phyloP scores from a whole-genome alignment of 805 yeast genomes.

The Limtongia smithiae region DNA sequence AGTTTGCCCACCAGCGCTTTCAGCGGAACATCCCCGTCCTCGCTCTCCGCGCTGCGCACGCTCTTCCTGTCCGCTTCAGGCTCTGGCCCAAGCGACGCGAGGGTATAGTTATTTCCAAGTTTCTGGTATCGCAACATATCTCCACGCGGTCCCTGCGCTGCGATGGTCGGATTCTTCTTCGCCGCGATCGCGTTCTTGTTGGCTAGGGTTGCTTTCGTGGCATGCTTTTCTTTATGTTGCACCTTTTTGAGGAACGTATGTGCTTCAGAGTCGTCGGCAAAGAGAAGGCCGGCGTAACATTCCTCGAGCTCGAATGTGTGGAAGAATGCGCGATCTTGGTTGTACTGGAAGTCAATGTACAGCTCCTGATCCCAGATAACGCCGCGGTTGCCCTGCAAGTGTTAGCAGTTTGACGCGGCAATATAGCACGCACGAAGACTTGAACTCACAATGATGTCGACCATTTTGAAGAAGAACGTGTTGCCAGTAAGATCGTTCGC shows the following conservation, averaged over 20 bases:
- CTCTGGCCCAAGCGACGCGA: conserved; percentile 39
- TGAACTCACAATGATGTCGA: conserved; percentile 54
- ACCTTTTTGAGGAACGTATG: conserved; percentile 79
- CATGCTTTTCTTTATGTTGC: conserved; percentile 70
- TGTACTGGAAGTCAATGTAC: conserved; percentile 79
- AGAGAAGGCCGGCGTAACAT: conserved; percentile 78
- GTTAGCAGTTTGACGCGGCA: not conserved
- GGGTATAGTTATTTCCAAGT: conserved; percentile 24
- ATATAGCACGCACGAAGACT: not conserved
- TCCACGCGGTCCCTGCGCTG: conserved; percentile 63
- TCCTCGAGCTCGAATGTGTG: conserved; percentile 93
- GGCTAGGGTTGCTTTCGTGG: conserved; percentile 75
- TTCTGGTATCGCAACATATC: conserved; percentile 25
- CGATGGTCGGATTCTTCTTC: conserved; percentile 47
- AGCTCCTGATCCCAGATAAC: conserved; percentile 97
- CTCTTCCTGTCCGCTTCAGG: conserved; percentile 21
- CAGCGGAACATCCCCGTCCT: conserved; percentile 56
- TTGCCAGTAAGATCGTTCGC: conserved; percentile 94
- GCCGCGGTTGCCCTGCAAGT: conserved; percentile 62
- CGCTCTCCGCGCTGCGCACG: conserved; percentile 34
- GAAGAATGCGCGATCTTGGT: conserved; percentile 92
- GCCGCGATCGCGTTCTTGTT: conserved; percentile 87
- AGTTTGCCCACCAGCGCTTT: conserved; percentile 66
- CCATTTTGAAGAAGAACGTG: conserved; percentile 83
- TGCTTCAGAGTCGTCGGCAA: conserved; percentile 87